Conservation (phyloP, 202 grass and related monocot species). For the Cymbopogon flexuosus region DNA sequence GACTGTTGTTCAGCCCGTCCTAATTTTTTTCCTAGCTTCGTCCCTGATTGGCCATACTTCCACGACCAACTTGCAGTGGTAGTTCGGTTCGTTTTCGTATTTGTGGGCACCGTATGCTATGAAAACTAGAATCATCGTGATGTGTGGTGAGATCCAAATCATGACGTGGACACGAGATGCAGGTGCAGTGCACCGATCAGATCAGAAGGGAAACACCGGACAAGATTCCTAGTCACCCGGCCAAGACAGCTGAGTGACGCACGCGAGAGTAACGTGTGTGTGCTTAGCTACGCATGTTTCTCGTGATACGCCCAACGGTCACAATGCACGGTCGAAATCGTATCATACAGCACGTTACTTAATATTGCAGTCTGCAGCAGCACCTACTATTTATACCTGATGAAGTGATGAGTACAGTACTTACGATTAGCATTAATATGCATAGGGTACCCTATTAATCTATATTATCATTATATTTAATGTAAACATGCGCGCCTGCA, state of each 20-base stretch:
- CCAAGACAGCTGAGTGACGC: background rate
- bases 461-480: too few relatives aligned
- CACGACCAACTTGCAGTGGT: too few relatives aligned
- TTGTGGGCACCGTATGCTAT: too few relatives aligned
- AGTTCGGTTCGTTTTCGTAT: too few relatives aligned
- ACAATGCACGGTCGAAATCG: background rate
- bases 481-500: background rate
- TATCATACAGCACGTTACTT: background rate
- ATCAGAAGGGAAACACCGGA: background rate
- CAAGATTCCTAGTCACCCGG: too few relatives aligned
- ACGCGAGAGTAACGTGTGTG: background rate
- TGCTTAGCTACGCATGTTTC: background rate
- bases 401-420: too few relatives aligned
- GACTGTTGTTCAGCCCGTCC: too few relatives aligned
- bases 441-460: too few relatives aligned
- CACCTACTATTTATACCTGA: background rate
- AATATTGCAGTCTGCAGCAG: background rate
- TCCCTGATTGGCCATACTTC: too few relatives aligned
- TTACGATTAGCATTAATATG: too few relatives aligned
- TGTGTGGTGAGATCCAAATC: background rate
- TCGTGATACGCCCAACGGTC: constrained; percentile 19
- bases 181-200: background rate
- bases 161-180: background rate
- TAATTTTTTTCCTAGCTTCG: too few relatives aligned
- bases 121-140: background rate